These are phyloP conservation scores for Collybiopsis luxurians DNA, from an alignment of 768 basidiomycete species.

Conservation along the genomic window DNA sequence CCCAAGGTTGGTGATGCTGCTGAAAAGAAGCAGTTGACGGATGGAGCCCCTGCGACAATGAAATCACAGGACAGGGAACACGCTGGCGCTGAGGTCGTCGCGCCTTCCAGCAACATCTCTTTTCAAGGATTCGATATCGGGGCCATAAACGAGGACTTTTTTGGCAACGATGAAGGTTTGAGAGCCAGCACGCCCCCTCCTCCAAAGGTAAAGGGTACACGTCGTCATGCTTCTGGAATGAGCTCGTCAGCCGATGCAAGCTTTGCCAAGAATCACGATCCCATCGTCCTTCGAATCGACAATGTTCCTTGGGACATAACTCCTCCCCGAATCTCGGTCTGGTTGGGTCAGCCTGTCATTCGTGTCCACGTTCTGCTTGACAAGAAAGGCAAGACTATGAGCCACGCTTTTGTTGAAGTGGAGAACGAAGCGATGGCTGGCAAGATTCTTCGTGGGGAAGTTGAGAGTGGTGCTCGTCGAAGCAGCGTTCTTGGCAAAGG, in stretches of 20 bases:
- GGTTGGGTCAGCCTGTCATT: conserved; percentile 69
- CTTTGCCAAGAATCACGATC: conserved; percentile 26
- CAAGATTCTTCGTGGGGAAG: conserved; percentile 57
- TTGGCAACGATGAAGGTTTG: conserved; percentile 22
- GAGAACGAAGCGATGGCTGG: conserved; percentile 58
- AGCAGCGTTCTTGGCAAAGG: conserved; percentile 73
- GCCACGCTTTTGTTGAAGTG: conserved; percentile 83
- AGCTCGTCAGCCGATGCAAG: conserved; percentile 2
- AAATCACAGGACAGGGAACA: background rate
- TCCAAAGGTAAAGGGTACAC: conserved; percentile 3
- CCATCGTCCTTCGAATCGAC: conserved; percentile 76
- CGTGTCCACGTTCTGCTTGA: conserved; percentile 80
- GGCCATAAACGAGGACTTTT: conserved; percentile 38
- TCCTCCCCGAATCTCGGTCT: conserved; percentile 63
- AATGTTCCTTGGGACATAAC: conserved; percentile 94
- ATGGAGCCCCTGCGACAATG: background rate
- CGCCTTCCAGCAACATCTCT: background rate
- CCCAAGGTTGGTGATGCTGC: conserved; percentile 1
- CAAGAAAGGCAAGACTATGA: conserved; percentile 77
- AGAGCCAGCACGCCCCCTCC: conserved; percentile 45
- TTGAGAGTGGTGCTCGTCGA: conserved; percentile 20
- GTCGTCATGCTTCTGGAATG: background rate
- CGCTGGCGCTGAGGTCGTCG: background rate
- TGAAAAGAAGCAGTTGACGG: background rate
- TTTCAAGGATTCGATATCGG: background rate